Conservation (phyloP, 176 grass and related monocot species). For the Miscanthus lutarioriparius region DNA sequence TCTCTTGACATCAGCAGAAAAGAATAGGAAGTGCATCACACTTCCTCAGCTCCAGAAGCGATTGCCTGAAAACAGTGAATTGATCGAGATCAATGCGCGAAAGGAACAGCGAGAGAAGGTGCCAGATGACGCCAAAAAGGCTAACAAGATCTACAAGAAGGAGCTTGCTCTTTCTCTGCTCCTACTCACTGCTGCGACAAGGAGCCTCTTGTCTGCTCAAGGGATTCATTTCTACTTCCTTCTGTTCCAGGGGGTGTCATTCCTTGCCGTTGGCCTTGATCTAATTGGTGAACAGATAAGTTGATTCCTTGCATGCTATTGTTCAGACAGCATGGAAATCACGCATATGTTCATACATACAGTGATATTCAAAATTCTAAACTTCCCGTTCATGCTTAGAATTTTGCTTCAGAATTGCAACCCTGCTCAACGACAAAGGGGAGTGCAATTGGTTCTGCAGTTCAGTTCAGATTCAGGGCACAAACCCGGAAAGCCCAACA, state of each 20-base stretch:
- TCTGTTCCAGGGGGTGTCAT: conserved; percentile 76
- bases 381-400: neutral
- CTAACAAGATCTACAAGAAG: conserved; percentile 85
- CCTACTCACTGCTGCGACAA: conserved; percentile 59
- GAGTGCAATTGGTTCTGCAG: neutral
- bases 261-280: conserved; percentile 78
- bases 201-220: conserved; percentile 76
- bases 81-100: conserved; percentile 39
- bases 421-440: neutral
- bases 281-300: conserved; percentile 82
- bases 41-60: conserved; percentile 58
- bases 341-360: neutral
- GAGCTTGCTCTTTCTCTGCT: conserved; percentile 75
- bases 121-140: conserved; percentile 24
- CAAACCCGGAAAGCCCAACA: neutral
- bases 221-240: conserved; percentile 93
- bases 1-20: conserved; percentile 35
- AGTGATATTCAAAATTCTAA: conserved; percentile 5
- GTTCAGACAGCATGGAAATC: conserved; percentile 8
- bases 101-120: conserved; percentile 37
- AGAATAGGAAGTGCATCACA: conserved; percentile 16
- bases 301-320: conserved; percentile 9
- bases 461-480: conserved; percentile 15
- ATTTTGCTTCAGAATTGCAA: conserved; percentile 15
- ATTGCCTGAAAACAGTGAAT: conserved; percentile 46